Conservation (phyloP, 108 stramenopile species). For the Cyclotella cryptica region DNA sequence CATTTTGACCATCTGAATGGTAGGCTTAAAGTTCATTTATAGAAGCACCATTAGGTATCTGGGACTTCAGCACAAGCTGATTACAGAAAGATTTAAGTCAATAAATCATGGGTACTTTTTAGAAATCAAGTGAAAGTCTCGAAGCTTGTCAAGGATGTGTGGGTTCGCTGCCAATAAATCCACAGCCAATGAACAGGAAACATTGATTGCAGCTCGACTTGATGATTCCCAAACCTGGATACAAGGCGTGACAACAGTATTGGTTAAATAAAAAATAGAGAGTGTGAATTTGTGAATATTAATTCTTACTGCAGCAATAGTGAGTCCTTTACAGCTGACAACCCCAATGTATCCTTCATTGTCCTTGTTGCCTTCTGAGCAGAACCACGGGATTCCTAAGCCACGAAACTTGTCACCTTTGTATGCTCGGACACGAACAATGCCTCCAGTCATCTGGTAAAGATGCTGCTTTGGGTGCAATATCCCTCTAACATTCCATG, state of each 20-base stretch:
- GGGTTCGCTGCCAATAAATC: constrained; percentile 20
- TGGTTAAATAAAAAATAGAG: background rate
- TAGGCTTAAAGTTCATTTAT: no score
- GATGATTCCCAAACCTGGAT: constrained; percentile 18
- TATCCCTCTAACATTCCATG: constrained; percentile 7
- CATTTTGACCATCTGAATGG: no score
- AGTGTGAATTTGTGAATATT: background rate
- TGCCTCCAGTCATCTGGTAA: constrained; percentile 41
- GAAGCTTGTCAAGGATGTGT: constrained; percentile 9
- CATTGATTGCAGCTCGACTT: constrained; percentile 19
- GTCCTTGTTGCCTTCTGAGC: background rate
- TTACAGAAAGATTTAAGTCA: no score
- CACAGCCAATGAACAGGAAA: constrained; percentile 29
- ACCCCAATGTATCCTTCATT: constrained; percentile 13
- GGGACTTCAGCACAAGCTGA: no score
- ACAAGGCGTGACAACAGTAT: background rate
- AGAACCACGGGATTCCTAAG: background rate
- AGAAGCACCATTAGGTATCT: no score
- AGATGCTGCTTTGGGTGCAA: constrained; percentile 60
- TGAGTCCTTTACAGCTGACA: constrained; percentile 23
- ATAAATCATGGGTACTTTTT: background rate
- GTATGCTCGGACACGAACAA: constrained; percentile 35
- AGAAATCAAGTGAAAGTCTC: constrained; percentile 3
- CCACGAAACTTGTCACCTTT: constrained; percentile 5
- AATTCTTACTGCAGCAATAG: constrained; percentile 8